Conservation (phyloP, 2,329 filamentous ascomycete species). For the Penicillium palitans region DNA sequence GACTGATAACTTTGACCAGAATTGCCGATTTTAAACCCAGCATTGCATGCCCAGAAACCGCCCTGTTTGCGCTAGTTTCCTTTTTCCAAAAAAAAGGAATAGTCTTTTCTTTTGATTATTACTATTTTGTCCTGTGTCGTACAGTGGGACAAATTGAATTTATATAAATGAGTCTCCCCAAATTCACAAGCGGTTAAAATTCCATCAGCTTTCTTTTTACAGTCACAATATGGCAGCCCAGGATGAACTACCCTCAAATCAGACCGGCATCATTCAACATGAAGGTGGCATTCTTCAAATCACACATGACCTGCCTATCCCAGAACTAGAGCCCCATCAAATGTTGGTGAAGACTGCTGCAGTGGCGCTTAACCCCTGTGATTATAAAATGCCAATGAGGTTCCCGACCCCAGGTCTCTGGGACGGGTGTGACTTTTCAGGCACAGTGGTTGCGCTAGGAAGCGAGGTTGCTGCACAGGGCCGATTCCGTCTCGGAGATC, state of each 20-base stretch:
- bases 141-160: too few species aligned
- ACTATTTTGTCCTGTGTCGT: background rate
- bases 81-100: too few species aligned
- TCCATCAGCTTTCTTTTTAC: background rate
- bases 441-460: conserved; percentile 28
- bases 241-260: conserved; percentile 3
- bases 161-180: background rate
- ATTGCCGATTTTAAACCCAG: background rate
- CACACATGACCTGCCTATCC: conserved; percentile 17
- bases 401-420: conserved; percentile 25
- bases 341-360: conserved; percentile 24
- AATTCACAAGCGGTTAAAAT: background rate
- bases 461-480: conserved; percentile 12
- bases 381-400: conserved; percentile 28
- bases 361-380: conserved; percentile 38
- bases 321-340: conserved; percentile 14
- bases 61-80: background rate
- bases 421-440: conserved; percentile 33
- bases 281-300: conserved; percentile 19
- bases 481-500: conserved; percentile 35
- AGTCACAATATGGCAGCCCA: background rate
- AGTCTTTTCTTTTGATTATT: background rate
- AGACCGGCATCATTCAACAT: conserved; percentile 24
- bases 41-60: background rate
- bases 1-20: background rate